Evolutionary conservation across 805 yeast genomes (phyloP), one percentile per base, ranked within the genome.

Genomic region (Sugiyamaella chiloensis): DNA sequence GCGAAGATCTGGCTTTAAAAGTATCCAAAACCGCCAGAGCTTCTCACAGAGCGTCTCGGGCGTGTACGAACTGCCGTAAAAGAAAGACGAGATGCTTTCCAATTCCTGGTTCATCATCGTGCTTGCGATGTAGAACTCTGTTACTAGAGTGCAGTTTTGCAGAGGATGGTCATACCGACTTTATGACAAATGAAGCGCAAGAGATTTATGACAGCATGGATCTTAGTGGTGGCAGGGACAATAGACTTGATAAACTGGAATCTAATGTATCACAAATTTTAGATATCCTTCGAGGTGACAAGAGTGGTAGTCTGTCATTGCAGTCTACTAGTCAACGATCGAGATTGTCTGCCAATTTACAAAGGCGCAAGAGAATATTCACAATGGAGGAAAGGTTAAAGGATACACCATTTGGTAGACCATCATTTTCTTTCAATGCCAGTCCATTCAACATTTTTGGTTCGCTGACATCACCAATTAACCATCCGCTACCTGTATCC

Each of bases 71-170:
- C 5, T 80, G 85, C 57, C 68, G 84, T 37, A 71, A 69, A 42
- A 79, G 75, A 51, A 80, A 80, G 65, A 76, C 87, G 0, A 65
- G 85, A 48, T 83, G 89, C 54, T 75, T 81, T 58, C 75, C 81
- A 4, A 47, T 50, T n/a, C 69, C 76, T 1, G 70, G 65, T 21
- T 68, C 72, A 14, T 61, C 66, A 6, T 69, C 78, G 2, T 83
- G 89, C 64, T 63, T 81, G 17, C 64, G 87, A 19, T 83, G 89
- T 58, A 64, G 70, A 1, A 78, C 81, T 4, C 63, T 81, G 31
- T 75, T 72, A 4, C 64, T 70, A 24, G 64, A 60, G 19, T 83
- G 89, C 56, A 76, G 82, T 5, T 76, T 81, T 54, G 75, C 48
- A n/a, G 58, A 56, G 14, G 19, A 19, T 34, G 51, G 31, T n/a